These are phyloP conservation scores for Galerina marginata DNA, from an alignment of 768 basidiomycete genomes.

Conservation along the genomic window DNA sequence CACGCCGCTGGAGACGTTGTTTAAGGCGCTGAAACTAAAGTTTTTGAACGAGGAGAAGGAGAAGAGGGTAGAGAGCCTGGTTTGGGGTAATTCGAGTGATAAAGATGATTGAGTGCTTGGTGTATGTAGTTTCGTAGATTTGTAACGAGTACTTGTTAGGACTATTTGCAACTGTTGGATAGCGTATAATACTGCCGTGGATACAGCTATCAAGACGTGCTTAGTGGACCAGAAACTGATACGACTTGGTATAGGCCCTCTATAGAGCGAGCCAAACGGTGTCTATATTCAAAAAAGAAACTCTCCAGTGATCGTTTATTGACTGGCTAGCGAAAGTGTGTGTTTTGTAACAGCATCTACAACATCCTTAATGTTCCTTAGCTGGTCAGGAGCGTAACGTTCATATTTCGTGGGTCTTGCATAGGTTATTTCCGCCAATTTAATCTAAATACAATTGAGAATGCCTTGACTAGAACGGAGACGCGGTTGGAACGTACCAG, in stretches of 20 bases:
- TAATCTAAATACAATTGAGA: constrained; percentile 48
- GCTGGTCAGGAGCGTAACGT: constrained; percentile 62
- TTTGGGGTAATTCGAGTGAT: constrained; percentile 23
- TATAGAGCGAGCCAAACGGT: too few species aligned
- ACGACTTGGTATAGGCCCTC: too few species aligned
- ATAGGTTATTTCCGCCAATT: constrained; percentile 72
- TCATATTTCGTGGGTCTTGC: constrained; percentile 53
- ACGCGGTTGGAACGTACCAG: constrained; percentile 51
- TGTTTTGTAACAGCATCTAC: constrained; percentile 14
- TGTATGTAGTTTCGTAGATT: too few species aligned
- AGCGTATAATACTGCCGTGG: too few species aligned
- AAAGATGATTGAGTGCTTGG: constrained; percentile 6
- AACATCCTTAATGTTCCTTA: constrained; percentile 27
- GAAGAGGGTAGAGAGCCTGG: constrained; percentile 18
- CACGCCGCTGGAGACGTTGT: constrained; percentile 36
- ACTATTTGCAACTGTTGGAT: too few species aligned
- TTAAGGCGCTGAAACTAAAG: constrained; percentile 17
- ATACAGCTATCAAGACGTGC: too few species aligned
- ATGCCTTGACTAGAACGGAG: neutral
- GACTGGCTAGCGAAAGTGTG: constrained; percentile 40
- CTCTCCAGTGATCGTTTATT: constrained; percentile 23
- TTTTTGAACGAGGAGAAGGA: constrained; percentile 13
- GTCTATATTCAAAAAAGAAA: constrained; percentile 14
- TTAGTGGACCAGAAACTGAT: too few species aligned
- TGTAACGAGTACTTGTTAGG: too few species aligned